Evolutionary conservation across 108 stramenopile genomes (phyloP), one percentile per base, ranked within the genome.

Genomic region (Cyclotella baltica): DNA sequence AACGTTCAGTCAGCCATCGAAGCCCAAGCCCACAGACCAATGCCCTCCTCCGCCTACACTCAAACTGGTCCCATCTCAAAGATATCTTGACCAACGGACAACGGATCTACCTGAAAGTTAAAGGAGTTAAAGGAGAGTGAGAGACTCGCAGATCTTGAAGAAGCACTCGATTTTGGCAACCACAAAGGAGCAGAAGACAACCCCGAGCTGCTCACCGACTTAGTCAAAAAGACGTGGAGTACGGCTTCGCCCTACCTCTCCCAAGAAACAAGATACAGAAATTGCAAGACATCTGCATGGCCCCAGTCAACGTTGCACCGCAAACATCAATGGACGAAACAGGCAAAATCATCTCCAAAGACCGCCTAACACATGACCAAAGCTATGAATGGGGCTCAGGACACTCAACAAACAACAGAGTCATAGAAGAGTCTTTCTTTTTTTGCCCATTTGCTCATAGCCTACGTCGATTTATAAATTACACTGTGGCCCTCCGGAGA

Each of bases 121-220:
- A 0, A 52, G 8, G 29, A 22, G 0, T 23, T 75, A 4, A 23
- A 48, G 22, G 29, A 75, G 0, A 3, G 34, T 0, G 11, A 67
- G 3, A 0, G 74, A 23, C 4, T 52, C 10, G 1, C 1, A 0
- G 64, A 75, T 37, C 8, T 75, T 23, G 20, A 43, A 36, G 73
- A 16, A 74, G 55, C 50, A n/a, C n/a, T n/a, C n/a, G n/a, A n/a
- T n/a, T n/a, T n/a, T n/a, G n/a, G n/a, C n/a, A n/a, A n/a, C n/a
- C 73, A 74, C 62, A 74, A 74, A 25, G 62, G 63, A 25, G 73
- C 73, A 20, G 52, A 31, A 47, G 8, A 48, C 8, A 11, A 67
- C 6, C 51, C 22, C 8, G 43, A 67, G 25, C 22, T 27, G 8
- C 67, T 67, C 30, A 16, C 9, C 8, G 8, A 23, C 9, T 28